phyloP scores from a whole-genome alignment of 139 green algal genomes.

The Microglena sp. region DNA sequence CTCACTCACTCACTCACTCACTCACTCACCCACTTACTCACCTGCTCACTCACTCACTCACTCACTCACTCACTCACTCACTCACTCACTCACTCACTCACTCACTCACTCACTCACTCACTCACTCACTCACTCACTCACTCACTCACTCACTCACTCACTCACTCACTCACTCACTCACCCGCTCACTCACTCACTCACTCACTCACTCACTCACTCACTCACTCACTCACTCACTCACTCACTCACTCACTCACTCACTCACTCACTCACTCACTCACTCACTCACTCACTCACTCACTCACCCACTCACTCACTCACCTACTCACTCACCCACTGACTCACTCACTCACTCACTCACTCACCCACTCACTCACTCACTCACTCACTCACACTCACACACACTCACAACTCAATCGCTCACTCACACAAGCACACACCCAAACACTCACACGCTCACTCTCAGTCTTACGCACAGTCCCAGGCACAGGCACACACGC shows the following conservation, averaged over 20 bases:
- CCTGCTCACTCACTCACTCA: too few relatives aligned
- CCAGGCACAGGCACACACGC: slow-evolving; percentile 11
- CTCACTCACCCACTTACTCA: too few relatives aligned
- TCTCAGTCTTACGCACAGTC: not conserved
- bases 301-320: not conserved
- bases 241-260: not conserved
- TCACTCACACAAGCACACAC: slow-evolving; percentile 8
- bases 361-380: not conserved
- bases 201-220: too few relatives aligned
- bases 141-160: too few relatives aligned
- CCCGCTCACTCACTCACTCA: too few relatives aligned
- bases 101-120: too few relatives aligned
- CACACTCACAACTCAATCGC: too few relatives aligned
- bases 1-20: too few relatives aligned
- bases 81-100: too few relatives aligned
- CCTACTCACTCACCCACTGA: not conserved
- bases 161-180: too few relatives aligned
- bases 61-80: too few relatives aligned
- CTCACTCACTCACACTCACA: slow-evolving; percentile 12
- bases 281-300: not conserved
- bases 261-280: slow-evolving; percentile 1
- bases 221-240: not conserved
- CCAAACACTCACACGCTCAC: slow-evolving; percentile 10
- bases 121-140: too few relatives aligned
- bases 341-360: slow-evolving; percentile 12